A percentile compares a stretch with the other conserved stretches of the same genome.
Evolutionary conservation across 352 stramenopile species (phyloP).

Genomic region (Phytophthora fragariae): DNA sequence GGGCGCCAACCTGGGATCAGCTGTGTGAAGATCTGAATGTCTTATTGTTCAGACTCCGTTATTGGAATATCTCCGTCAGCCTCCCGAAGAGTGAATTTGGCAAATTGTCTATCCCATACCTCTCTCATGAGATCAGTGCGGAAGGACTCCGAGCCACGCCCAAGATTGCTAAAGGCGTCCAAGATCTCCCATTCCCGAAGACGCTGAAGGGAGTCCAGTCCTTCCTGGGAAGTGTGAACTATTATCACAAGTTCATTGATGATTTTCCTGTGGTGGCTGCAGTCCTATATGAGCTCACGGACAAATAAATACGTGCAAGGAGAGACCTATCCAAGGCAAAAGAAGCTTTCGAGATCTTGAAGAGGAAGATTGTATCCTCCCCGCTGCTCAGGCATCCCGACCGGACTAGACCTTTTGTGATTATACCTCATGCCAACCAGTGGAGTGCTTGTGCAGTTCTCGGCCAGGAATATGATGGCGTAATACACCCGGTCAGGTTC

Average conservation of each 20-base stretch:
- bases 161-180: slow-evolving; percentile 1
- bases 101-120: background rate
- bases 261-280: too few relatives aligned
- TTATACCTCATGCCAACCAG: too few relatives aligned
- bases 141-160: background rate
- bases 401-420: background rate
- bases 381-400: background rate
- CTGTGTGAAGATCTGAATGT: background rate
- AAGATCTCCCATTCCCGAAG: background rate
- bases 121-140: background rate
- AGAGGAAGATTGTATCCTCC: background rate
- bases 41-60: background rate
- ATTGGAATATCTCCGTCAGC: slow-evolving; percentile 10
- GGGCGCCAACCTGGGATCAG: background rate
- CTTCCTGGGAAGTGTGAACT: background rate
- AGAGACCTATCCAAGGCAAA: background rate
- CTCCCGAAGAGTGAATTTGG: background rate
- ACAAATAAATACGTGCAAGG: background rate
- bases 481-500: too few relatives aligned
- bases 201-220: background rate
- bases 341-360: slow-evolving; percentile 3
- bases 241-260: too few relatives aligned
- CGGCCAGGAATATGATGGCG: too few relatives aligned
- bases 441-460: too few relatives aligned
- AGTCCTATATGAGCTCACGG: background rate